Evolutionary conservation across 2,329 filamentous ascomycete species (phyloP).

Genomic region (Lasiodiplodia sp.): DNA sequence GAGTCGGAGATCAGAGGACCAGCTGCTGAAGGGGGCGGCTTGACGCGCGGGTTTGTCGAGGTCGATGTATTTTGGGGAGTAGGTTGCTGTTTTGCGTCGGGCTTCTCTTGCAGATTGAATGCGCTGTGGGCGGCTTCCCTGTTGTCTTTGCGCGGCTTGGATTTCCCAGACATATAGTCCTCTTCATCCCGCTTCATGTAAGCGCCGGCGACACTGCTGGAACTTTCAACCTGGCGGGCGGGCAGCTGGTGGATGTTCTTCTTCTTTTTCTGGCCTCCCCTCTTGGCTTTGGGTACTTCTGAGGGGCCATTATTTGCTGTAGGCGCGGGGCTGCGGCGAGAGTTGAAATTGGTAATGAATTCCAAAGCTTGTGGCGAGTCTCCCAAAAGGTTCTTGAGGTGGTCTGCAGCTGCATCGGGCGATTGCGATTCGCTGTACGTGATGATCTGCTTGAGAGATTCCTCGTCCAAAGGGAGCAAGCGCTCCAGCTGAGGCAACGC

Average conservation of each 20-base stretch:
- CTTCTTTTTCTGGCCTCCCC: conserved; percentile 50
- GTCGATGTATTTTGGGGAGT: conserved; percentile 24
- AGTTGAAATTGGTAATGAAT: conserved; percentile 79
- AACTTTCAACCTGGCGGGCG: conserved; percentile 59
- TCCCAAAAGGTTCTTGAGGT: conserved; percentile 87
- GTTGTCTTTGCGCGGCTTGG: conserved; percentile 50
- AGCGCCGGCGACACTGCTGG: conserved; percentile 69
- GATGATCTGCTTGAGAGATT: conserved; percentile 83
- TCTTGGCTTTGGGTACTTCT: conserved; percentile 43
- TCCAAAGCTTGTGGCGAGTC: conserved; percentile 78
- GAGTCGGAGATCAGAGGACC: conserved; percentile 84
- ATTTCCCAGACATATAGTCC: conserved; percentile 70
- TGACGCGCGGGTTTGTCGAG: conserved; percentile 52
- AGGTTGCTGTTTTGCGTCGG: conserved; percentile 52
- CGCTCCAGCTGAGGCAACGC: conserved; percentile 75
- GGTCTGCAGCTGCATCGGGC: conserved; percentile 78
- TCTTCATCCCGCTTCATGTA: conserved; percentile 79
- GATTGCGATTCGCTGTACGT: conserved; percentile 81
- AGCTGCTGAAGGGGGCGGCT: conserved; percentile 70
- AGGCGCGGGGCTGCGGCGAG: conserved; percentile 57
- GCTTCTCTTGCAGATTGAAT: conserved; percentile 60
- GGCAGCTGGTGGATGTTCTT: conserved; percentile 47
- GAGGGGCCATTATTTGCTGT: conserved; percentile 27
- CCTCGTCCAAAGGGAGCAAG: conserved; percentile 83
- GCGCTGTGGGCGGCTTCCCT: conserved; percentile 49